Percentiles rank a stretch among this genome's conserved stretches.
Evolutionary conservation across 2,329 filamentous ascomycete species (phyloP).

Genomic region (Fusarium palustre): DNA sequence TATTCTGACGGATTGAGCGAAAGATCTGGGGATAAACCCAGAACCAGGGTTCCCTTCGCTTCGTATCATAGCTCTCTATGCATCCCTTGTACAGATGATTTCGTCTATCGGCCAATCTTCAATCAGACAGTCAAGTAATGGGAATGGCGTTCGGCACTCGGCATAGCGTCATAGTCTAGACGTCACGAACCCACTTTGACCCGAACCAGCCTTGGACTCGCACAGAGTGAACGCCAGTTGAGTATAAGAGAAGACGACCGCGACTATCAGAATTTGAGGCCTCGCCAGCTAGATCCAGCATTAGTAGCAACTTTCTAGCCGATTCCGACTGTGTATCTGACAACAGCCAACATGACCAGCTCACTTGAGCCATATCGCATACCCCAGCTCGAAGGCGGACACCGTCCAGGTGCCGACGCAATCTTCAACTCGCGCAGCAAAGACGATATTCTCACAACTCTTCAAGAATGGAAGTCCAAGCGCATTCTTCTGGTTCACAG

Average conservation of each 20-base stretch:
- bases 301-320: fast-evolving
- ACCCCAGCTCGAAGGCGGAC: conserved; percentile 12
- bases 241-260: not conserved
- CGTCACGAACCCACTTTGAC: conserved; percentile 22
- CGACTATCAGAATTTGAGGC: not conserved
- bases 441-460: not conserved
- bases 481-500: conserved; percentile 13
- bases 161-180: conserved; percentile 10
- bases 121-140: not conserved
- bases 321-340: too few relatives aligned
- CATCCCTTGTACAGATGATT: fast-evolving
- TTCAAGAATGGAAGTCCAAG: not conserved
- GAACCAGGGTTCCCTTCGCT: not conserved
- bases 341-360: not conserved
- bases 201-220: not conserved
- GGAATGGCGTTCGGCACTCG: not conserved
- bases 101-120: not conserved
- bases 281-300: fast-evolving
- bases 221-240: not conserved
- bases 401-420: conserved; percentile 13
- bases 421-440: conserved; percentile 27
- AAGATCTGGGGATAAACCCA: not conserved
- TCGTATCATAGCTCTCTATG: too few relatives aligned
- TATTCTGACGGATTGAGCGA: not conserved
- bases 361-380: not conserved